Conservation (phyloP, 768 basidiomycete species). For the Daedaleopsis nitida region DNA sequence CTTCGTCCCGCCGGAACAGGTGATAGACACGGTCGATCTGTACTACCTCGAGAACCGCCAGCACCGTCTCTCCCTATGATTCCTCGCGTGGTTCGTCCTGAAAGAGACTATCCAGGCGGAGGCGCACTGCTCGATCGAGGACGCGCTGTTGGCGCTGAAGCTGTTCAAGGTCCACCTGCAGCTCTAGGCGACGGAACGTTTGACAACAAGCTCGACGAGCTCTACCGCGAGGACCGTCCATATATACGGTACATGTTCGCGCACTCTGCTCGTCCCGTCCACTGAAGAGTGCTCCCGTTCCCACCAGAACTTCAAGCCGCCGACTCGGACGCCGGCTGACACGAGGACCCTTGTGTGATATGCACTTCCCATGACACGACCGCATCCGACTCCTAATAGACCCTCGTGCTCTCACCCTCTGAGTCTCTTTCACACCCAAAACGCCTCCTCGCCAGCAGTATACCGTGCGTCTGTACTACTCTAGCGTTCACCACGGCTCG, state of each 20-base stretch:
- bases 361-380: too few species aligned
- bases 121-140: slow-evolving; percentile 98
- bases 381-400: too few species aligned
- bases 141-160: slow-evolving; percentile 82
- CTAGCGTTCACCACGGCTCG: too few species aligned
- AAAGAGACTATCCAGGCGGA: slow-evolving; percentile 91
- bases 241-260: slow-evolving; percentile 57
- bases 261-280: not conserved
- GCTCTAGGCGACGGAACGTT: slow-evolving; percentile 76
- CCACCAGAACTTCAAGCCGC: slow-evolving; percentile 24
- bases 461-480: too few species aligned
- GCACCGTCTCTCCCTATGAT: slow-evolving; percentile 87
- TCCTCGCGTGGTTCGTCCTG: slow-evolving; percentile 93
- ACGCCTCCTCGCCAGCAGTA: too few species aligned
- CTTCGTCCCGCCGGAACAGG: slow-evolving; percentile 92
- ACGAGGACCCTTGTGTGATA: too few species aligned
- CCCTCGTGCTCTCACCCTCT: too few species aligned
- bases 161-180: slow-evolving; percentile 82
- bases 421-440: too few species aligned
- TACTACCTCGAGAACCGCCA: slow-evolving; percentile 83
- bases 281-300: too few species aligned
- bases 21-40: slow-evolving; percentile 97
- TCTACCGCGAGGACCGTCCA: slow-evolving; percentile 78
- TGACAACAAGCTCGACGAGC: slow-evolving; percentile 84
- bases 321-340: too few species aligned